Conservation (phyloP, 2,329 filamentous ascomycete species). For the Curvularia hawaiiensis region DNA sequence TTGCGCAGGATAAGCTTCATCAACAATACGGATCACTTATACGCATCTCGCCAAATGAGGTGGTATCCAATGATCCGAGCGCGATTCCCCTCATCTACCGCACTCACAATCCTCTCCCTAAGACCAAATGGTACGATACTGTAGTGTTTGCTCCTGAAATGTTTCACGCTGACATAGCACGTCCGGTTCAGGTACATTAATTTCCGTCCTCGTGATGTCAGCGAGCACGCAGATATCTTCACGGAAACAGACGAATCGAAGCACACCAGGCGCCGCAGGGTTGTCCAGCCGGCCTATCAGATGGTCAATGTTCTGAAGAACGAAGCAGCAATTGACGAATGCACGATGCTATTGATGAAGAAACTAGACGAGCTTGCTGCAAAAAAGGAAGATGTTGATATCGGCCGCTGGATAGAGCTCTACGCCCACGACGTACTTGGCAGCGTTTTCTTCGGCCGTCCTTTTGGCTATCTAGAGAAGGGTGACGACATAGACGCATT, state of each 20-base stretch:
- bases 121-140: conserved; percentile 12
- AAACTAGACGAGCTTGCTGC: conserved; percentile 25
- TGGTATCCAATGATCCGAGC: conserved; percentile 16
- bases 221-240: conserved; percentile 28
- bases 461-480: conserved; percentile 51
- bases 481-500: conserved; percentile 48
- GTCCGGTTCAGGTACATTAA: conserved; percentile 16
- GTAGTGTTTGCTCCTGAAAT: no score
- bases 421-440: conserved; percentile 50
- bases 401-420: conserved; percentile 37
- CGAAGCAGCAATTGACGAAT: conserved; percentile 32
- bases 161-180: conserved; percentile 2
- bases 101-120: conserved; percentile 15
- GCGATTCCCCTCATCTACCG: conserved; percentile 24
- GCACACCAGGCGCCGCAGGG: conserved; percentile 21
- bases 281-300: conserved; percentile 43
- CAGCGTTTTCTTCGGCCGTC: conserved; percentile 48
- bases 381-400: conserved; percentile 25
- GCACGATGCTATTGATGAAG: conserved; percentile 29
- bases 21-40: conserved; percentile 16
- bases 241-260: conserved; percentile 26
- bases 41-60: conserved; percentile 28
- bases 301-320: conserved; percentile 49
- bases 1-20: conserved; percentile 18
- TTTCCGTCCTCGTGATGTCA: conserved; percentile 19